Percentiles rank a stretch among this genome's conserved stretches.
These are phyloP conservation scores for Corylus heterophylla DNA, from an alignment of 306 rosid species.

Conservation along the genomic window DNA sequence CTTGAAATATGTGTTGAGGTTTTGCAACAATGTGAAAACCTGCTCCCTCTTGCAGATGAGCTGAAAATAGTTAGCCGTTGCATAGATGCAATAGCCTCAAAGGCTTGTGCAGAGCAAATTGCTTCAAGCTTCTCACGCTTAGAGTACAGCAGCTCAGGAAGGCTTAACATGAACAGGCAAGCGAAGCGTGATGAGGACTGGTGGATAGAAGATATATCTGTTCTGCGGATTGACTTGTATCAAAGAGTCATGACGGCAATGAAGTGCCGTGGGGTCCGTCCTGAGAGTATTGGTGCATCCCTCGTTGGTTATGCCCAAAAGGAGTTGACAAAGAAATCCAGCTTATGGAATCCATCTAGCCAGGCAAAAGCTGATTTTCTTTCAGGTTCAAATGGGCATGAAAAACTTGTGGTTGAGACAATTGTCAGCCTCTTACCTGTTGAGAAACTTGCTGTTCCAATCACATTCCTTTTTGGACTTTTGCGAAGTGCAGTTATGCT, in stretches of 20 bases:
- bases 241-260: conserved; percentile 88
- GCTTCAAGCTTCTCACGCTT: conserved; percentile 96
- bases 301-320: conserved; percentile 86
- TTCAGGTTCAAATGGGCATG: conserved; percentile 63
- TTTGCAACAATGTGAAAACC: conserved; percentile 81
- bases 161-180: conserved; percentile 90
- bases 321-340: conserved; percentile 80
- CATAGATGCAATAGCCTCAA: conserved; percentile 92
- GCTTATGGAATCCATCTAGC: conserved; percentile 76
- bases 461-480: conserved; percentile 87
- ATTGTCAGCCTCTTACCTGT: conserved; percentile 86
- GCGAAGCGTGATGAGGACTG: conserved; percentile 89
- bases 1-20: conserved; percentile 96
- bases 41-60: conserved; percentile 91
- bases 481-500: conserved; percentile 89
- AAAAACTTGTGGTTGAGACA: conserved; percentile 80
- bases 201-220: conserved; percentile 99
- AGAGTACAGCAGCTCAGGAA: conserved; percentile 98
- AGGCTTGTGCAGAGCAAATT: conserved; percentile 95
- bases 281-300: conserved; percentile 90
- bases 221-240: conserved; percentile 77
- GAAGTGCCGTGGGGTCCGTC: conserved; percentile 96
- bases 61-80: conserved; percentile 74
- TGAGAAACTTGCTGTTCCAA: conserved; percentile 85
- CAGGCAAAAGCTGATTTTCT: conserved; percentile 61